Percentiles rank a stretch among this genome's conserved stretches.
Evolutionary conservation across 768 basidiomycete genomes (phyloP).

Genomic region (Dendrothele bispora): DNA sequence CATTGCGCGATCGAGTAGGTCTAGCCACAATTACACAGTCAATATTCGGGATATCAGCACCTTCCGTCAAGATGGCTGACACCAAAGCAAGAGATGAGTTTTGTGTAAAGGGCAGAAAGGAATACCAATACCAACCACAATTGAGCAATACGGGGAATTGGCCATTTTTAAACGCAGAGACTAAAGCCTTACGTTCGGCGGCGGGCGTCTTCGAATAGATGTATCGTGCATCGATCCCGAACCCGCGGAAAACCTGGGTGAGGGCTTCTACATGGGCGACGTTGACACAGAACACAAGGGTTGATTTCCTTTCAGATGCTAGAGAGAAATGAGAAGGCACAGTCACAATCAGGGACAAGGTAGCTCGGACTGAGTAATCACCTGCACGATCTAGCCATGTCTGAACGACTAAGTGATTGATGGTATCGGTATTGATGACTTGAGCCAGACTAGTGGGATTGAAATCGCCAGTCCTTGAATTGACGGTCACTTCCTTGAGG

Average conservation of each 20-base stretch:
- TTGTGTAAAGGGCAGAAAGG: not conserved
- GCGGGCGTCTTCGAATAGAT: slow-evolving; percentile 69
- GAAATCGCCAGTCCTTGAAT: slow-evolving; percentile 76
- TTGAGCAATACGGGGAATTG: slow-evolving; percentile 86
- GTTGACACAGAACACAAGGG: slow-evolving; percentile 90
- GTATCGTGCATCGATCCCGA: slow-evolving; percentile 84
- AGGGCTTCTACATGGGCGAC: slow-evolving; percentile 76
- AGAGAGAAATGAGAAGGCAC: slow-evolving; percentile 5
- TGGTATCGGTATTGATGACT: slow-evolving; percentile 75
- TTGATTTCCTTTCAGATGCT: slow-evolving; percentile 71
- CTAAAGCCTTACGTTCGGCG: slow-evolving; percentile 59
- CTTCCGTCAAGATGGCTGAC: slow-evolving; percentile 86
- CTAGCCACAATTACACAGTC: slow-evolving; percentile 88
- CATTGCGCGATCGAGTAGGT: slow-evolving; percentile 85
- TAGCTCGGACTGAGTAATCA: slow-evolving; percentile 32
- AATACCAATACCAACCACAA: slow-evolving; percentile 73
- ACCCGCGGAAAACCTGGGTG: slow-evolving; percentile 67
- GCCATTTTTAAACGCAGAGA: slow-evolving; percentile 68
- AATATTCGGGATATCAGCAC: slow-evolving; percentile 92
- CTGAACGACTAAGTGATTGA: slow-evolving; percentile 78
- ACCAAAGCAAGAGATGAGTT: not conserved
- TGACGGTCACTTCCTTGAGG: slow-evolving; percentile 66
- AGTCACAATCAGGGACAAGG: not conserved
- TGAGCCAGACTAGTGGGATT: slow-evolving; percentile 73
- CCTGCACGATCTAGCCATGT: slow-evolving; percentile 87